phyloP scores from a whole-genome alignment of 257 asterid genomes.

The Scutellaria barbata region DNA sequence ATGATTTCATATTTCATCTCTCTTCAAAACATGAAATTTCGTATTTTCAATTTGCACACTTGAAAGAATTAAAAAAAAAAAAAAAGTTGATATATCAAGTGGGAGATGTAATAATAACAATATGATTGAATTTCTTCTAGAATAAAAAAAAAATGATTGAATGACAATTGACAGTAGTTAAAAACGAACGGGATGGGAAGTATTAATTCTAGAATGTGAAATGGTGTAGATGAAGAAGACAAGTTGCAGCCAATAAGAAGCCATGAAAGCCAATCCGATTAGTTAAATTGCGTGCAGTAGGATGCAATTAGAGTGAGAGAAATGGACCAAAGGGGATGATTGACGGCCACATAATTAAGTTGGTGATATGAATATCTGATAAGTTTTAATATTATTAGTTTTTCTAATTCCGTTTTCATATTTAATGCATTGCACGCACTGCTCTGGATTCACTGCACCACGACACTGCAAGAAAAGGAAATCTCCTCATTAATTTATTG shows the following conservation, averaged over 20 bases:
- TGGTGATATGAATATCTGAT: background rate
- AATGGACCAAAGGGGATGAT: background rate
- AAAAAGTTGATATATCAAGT: too few species aligned
- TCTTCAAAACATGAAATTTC: too few species aligned
- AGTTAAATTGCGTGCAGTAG: background rate
- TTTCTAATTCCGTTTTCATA: background rate
- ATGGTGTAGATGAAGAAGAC: background rate
- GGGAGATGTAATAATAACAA: too few species aligned
- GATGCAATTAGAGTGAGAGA: background rate
- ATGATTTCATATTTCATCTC: too few species aligned
- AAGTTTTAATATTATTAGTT: too few species aligned
- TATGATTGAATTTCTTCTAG: background rate
- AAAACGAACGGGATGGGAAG: background rate
- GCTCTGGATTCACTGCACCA: slow-evolving; percentile 20
- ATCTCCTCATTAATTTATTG: slow-evolving; percentile 17
- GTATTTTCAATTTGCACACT: too few species aligned
- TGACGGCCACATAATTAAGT: too few species aligned
- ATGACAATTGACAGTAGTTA: background rate
- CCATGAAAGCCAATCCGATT: background rate
- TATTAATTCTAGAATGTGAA: background rate
- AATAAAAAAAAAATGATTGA: background rate
- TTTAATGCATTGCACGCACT: slow-evolving; percentile 23
- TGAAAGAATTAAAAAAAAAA: too few species aligned
- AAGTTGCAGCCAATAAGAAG: slow-evolving; percentile 9
- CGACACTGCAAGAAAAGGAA: slow-evolving; percentile 21